A percentile compares a stretch with the other conserved stretches of the same genome.
Evolutionary conservation across 495 filamentous ascomycete species (phyloP).

Genomic region (Massariosphaeria phaeospora): DNA sequence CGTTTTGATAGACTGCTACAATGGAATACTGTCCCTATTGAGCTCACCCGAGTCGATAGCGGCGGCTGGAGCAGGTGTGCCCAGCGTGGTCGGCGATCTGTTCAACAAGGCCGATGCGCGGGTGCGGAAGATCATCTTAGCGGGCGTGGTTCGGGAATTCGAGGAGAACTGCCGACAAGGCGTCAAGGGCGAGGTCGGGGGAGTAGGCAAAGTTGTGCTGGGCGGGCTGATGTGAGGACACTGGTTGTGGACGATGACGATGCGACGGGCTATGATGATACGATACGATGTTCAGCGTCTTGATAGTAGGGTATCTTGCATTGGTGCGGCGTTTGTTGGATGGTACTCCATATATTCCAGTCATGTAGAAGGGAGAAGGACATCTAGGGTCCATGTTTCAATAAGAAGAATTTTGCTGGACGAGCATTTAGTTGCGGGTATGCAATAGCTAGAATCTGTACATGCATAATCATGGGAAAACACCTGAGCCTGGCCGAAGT

Average conservation of each 20-base stretch:
- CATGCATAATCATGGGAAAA: too few species aligned
- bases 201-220: constrained; percentile 80
- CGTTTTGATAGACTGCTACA: constrained; percentile 88
- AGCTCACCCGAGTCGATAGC: constrained; percentile 60
- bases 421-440: too few species aligned
- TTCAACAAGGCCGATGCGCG: constrained; percentile 86
- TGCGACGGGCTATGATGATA: neutral
- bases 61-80: constrained; percentile 34
- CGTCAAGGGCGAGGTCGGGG: constrained; percentile 72
- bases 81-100: constrained; percentile 59
- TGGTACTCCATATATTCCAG: too few species aligned
- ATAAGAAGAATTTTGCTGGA: too few species aligned
- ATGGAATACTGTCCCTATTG: constrained; percentile 66
- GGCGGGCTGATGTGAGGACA: constrained; percentile 68
- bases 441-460: too few species aligned
- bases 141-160: constrained; percentile 82
- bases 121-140: constrained; percentile 79
- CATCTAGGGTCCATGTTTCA: too few species aligned
- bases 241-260: neutral
- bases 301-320: neutral
- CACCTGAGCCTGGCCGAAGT: too few species aligned
- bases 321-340: neutral
- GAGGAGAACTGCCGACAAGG: constrained; percentile 74
- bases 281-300: neutral
- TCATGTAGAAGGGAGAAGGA: too few species aligned